A percentile compares a stretch with the other conserved stretches of the same genome.
phyloP scores from a whole-genome alignment of 805 yeast genomes.

The Yamadazyma sp. region DNA sequence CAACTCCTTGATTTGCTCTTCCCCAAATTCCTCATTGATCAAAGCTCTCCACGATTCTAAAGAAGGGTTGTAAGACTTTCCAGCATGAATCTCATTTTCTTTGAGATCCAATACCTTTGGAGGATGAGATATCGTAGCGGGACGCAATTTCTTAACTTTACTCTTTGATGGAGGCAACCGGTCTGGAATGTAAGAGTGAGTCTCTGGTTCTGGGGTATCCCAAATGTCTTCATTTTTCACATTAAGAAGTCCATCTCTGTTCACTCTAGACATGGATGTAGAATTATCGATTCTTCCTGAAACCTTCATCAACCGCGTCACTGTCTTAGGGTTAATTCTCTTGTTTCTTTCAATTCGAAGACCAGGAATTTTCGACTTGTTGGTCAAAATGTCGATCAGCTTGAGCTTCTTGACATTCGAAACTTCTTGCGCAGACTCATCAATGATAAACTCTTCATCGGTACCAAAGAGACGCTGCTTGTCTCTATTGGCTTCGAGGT shows the following conservation, averaged over 20 bases:
- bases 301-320: conserved; percentile 64
- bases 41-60: conserved; percentile 77
- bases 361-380: conserved; percentile 76
- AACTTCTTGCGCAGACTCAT: conserved; percentile 41
- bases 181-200: conserved; percentile 8
- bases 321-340: conserved; percentile 57
- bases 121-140: conserved; percentile 21
- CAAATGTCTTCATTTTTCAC: conserved; percentile 62
- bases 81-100: conserved; percentile 60
- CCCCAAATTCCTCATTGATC: conserved; percentile 62
- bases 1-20: conserved; percentile 67
- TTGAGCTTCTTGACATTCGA: conserved; percentile 48
- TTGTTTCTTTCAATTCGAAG: conserved; percentile 41
- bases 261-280: conserved; percentile 51
- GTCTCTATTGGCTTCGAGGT: conserved; percentile 68
- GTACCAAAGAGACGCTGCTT: conserved; percentile 57
- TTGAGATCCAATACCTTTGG: conserved; percentile 53
- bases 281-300: conserved; percentile 72
- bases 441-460: conserved; percentile 62
- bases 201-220: conserved; percentile 35
- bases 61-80: conserved; percentile 91
- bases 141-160: conserved; percentile 33
- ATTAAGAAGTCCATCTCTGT: conserved; percentile 58
- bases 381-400: conserved; percentile 64
- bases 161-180: conserved; percentile 41